Evolutionary conservation across 768 basidiomycete species (phyloP).

Genomic region (Naematelia aurantialba): DNA sequence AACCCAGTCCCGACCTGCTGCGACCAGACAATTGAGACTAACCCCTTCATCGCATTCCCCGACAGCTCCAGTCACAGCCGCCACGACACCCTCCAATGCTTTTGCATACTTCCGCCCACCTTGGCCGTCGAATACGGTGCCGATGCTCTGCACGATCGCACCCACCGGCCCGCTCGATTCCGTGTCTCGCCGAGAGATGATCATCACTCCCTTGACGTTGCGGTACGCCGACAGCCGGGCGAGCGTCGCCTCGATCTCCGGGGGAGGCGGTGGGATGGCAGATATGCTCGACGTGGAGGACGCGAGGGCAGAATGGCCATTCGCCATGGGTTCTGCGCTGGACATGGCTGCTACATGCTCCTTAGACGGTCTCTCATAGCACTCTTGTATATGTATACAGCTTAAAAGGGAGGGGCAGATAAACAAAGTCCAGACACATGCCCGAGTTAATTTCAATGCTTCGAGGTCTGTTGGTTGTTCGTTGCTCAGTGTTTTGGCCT

Average conservation of each 20-base stretch:
- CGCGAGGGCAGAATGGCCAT: neutral
- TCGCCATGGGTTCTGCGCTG: neutral
- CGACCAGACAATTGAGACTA: slow-evolving; percentile 38
- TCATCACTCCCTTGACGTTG: slow-evolving; percentile 80
- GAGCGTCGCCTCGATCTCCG: slow-evolving; percentile 80
- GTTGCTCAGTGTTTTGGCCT: too few relatives aligned
- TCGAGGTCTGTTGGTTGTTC: too few relatives aligned
- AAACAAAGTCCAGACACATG: neutral
- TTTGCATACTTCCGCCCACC: slow-evolving; percentile 44
- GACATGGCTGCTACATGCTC: neutral
- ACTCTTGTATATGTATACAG: neutral
- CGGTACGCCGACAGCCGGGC: slow-evolving; percentile 71
- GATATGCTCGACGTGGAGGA: neutral
- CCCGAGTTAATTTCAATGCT: neutral
- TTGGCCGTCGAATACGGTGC: slow-evolving; percentile 46
- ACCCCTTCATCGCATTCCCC: slow-evolving; percentile 69
- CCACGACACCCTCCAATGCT: slow-evolving; percentile 60
- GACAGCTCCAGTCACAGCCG: slow-evolving; percentile 70
- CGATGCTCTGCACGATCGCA: slow-evolving; percentile 67
- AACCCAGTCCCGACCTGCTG: too few relatives aligned
- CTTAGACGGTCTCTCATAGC: neutral
- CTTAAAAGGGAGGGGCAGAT: neutral
- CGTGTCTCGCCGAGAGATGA: slow-evolving; percentile 59
- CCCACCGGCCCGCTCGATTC: neutral
- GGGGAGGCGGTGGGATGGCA: slow-evolving; percentile 55